These are phyloP conservation scores for Trametes maxima DNA, from an alignment of 768 basidiomycete genomes.

Conservation along the genomic window DNA sequence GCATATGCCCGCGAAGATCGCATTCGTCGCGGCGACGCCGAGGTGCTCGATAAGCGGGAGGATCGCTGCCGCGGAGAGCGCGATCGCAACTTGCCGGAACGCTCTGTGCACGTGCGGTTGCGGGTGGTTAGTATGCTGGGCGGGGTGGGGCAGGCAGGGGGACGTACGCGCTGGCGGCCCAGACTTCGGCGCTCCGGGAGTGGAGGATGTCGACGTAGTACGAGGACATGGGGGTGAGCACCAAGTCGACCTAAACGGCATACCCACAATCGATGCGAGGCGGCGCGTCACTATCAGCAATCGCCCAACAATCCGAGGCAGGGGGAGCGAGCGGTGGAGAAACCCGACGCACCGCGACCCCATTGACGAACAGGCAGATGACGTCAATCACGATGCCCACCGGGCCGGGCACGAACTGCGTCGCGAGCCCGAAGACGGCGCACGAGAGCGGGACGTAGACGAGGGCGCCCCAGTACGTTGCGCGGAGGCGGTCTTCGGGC, in stretches of 20 bases:
- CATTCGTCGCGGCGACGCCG: constrained; percentile 55
- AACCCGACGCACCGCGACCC: constrained; percentile 51
- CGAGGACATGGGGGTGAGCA: constrained; percentile 55
- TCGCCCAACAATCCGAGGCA: too few relatives aligned
- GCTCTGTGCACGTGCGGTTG: constrained; percentile 39
- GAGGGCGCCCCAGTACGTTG: constrained; percentile 47
- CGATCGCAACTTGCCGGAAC: constrained; percentile 47
- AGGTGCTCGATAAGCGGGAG: constrained; percentile 56
- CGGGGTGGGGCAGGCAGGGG: background rate
- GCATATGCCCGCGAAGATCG: constrained; percentile 46
- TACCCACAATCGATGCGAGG: too few relatives aligned
- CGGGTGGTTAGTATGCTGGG: background rate
- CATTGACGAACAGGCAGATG: constrained; percentile 63
- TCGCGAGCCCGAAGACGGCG: constrained; percentile 49
- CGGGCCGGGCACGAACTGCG: constrained; percentile 49
- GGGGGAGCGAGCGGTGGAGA: too few relatives aligned
- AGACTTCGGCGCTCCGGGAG: constrained; percentile 61
- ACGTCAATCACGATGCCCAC: constrained; percentile 54
- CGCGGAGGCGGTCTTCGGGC: constrained; percentile 70
- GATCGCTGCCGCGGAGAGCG: constrained; percentile 46
- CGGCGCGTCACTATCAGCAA: too few relatives aligned
- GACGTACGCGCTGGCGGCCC: constrained; percentile 57
- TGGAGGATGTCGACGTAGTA: constrained; percentile 66
- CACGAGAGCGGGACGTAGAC: constrained; percentile 57
- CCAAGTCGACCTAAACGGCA: constrained; percentile 46